Conservation (phyloP, 163 green algal species). For the Chlorella variabilis region DNA sequence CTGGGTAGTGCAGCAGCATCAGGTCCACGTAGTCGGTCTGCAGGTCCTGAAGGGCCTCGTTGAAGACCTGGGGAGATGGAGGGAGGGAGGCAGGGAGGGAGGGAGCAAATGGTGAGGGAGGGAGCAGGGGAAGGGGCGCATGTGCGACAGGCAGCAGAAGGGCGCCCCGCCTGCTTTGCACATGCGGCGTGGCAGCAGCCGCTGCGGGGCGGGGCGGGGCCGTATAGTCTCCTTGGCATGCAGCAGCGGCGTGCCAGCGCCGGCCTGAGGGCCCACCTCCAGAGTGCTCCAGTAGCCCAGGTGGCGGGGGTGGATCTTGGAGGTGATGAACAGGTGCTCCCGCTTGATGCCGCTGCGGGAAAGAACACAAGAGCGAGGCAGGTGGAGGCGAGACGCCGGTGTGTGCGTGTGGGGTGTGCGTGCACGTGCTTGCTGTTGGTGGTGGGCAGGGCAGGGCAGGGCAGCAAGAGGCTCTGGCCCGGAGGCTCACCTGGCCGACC, state of each 20-base stretch:
- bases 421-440: too few relatives aligned
- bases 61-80: not conserved
- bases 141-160: too few relatives aligned
- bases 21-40: conserved; percentile 78
- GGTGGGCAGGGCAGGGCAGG: not conserved
- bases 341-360: conserved; percentile 47
- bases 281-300: conserved; percentile 71
- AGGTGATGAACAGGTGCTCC: conserved; percentile 76
- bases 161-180: too few relatives aligned
- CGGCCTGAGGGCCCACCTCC: conserved; percentile 40
- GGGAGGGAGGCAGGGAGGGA: not conserved
- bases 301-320: conserved; percentile 85
- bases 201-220: too few relatives aligned
- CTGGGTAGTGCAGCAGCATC: conserved; percentile 87
- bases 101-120: too few relatives aligned
- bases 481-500: conserved; percentile 18
- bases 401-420: too few relatives aligned
- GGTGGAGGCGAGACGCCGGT: too few relatives aligned
- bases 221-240: too few relatives aligned
- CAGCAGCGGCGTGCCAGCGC: too few relatives aligned
- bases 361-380: too few relatives aligned
- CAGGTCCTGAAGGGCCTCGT: conserved; percentile 62
- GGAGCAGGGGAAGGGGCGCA: too few relatives aligned
- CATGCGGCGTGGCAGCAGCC: not conserved
- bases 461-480: too few relatives aligned